phyloP scores from a whole-genome alignment of 345 rosid genomes.

The Cochlearia excelsa region DNA sequence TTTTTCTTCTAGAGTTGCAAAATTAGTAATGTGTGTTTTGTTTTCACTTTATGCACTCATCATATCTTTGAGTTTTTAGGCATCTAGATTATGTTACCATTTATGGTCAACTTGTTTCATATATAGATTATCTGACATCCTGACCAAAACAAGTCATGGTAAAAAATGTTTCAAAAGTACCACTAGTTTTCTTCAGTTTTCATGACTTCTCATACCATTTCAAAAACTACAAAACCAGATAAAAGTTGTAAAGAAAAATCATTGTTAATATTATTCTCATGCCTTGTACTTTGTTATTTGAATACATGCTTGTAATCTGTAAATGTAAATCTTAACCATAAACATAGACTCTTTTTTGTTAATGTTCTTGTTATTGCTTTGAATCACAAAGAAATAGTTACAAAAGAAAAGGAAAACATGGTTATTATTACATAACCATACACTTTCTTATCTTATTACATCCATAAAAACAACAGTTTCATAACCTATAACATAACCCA shows the following conservation, averaged over 20 bases:
- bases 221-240: no score
- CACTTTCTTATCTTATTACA: slow-evolving; percentile 11
- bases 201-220: no score
- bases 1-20: no score
- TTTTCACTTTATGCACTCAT: no score
- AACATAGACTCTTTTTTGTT: slow-evolving; percentile 9
- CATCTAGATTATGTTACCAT: no score
- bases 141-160: no score
- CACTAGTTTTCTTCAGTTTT: no score
- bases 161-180: no score
- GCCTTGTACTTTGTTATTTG: slow-evolving; percentile 15
- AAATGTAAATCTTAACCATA: neutral
- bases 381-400: slow-evolving; percentile 1
- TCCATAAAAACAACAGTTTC: slow-evolving; percentile 27
- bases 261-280: neutral
- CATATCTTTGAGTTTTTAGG: no score
- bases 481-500: slow-evolving; percentile 24
- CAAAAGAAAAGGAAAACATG: slow-evolving; percentile 19
- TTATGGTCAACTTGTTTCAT: no score
- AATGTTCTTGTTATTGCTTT: slow-evolving; percentile 18
- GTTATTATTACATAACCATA: slow-evolving; percentile 22
- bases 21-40: no score
- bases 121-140: no score
- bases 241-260: neutral
- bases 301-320: neutral